Base-by-base conservation (phyloP, 2,329 filamentous ascomycete genomes). In the Pseudofabraea citricarpa region DNA sequence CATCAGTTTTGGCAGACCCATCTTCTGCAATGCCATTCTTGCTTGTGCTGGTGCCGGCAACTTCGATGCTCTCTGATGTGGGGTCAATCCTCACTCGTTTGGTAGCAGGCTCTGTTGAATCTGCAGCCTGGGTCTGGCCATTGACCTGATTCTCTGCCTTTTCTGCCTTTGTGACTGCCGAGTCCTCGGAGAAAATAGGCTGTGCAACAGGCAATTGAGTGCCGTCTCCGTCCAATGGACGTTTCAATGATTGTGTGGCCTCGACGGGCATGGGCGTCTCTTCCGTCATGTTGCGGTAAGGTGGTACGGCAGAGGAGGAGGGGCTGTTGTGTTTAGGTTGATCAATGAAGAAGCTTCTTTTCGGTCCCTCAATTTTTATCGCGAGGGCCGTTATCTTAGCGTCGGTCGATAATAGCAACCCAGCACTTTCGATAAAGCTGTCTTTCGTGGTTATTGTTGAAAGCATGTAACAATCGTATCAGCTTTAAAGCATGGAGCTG, bases 11-110 rank as follows among this genome's bases (percentile, higher is more conserved):
- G 5, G 9, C 6, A 31, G 13, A n/a, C 27, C 16, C 27, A n/a
- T n/a, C n/a, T n/a, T n/a, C n/a, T n/a, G n/a, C n/a, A n/a, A n/a
- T n/a, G n/a, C n/a, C n/a, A n/a, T n/a, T n/a, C n/a, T 31, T 31
- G 27, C 27, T 31, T 4, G 27, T 27, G 24, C 8, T 8, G 24
- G 24, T 27, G 8, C 8, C 27, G 27, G 27, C n/a, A n/a, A n/a
- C n/a, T n/a, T n/a, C n/a, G n/a, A n/a, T n/a, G n/a, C n/a, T n/a
- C n/a, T n/a, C n/a, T n/a, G n/a, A n/a, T n/a, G n/a, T n/a, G n/a
- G n/a, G n/a, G n/a, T n/a, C 41, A 20, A 43, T 32, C 27, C 47
- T 84, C 53, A 74, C 66, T 56, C 77, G 75, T 65, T 85, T 85
- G 16, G 35, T 32, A 35, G 37, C 8, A 46, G 73, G 71, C 32